Evolutionary conservation across 768 basidiomycete genomes (phyloP), one percentile per base, ranked within the genome.

Genomic region (Hericium rajendrae): DNA sequence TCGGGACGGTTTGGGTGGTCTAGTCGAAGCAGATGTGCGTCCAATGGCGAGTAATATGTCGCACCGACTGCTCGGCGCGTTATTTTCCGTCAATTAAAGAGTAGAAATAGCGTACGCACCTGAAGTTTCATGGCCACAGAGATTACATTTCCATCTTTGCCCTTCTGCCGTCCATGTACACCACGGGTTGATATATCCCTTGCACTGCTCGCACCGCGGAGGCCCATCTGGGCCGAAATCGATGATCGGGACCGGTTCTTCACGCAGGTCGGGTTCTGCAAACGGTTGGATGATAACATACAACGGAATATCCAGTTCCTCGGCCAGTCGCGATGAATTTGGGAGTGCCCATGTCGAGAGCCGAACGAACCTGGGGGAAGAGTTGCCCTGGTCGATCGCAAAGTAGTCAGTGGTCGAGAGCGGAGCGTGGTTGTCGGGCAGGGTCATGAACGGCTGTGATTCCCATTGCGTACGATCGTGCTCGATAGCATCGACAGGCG

Each of bases 331-430:
- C 15, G 85, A 83, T 2, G 88, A 84, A 59, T 79, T 79, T 2
- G 97, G 97, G 24, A 98, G 72, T 66, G 85, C 86, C 83, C 93
- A 94, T 6, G 94, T 91, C 15, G 97, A 87, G 57, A 91, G 76
- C 38, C 97, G 85, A 49, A 95, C 78, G 69, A 88, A 92, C 66
- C 89, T 88, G 8, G 97, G 97, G 13, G 88, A 90, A 3, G 93
- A 89, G 71, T 95, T 97, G 57, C 95, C 85, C 79, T 98, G 93
- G 73, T 99, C 95, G 57, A 97, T 78, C n/a, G 90, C 84, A 57
- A 85, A 74, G 64, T 82, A 95, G 64, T 95, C 90, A 0, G 91
- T 87, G 6, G 88, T 92, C n/a, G 86, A 84, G 15, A 92, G 74
- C 0, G 95, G 97, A 0, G 83, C 83, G 63, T 84, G 86, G 39